Evolutionary conservation across 1,284 basidiomycete genomes (phyloP).

Genomic region (Rhodotorula mucilaginosa): DNA sequence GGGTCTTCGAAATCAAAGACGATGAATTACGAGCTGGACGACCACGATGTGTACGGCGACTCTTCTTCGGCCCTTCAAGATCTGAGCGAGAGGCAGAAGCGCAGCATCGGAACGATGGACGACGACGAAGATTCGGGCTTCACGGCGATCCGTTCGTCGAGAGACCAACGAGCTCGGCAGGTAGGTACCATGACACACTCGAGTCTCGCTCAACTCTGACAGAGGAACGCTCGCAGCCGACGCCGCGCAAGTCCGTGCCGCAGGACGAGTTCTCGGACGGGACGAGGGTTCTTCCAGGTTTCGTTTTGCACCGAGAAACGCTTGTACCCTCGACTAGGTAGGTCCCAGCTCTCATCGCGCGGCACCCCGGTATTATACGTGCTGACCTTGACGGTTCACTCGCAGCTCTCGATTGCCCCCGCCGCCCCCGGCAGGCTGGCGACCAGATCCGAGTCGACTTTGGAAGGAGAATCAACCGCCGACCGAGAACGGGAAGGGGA

Average conservation of each 20-base stretch:
- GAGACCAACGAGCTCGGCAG: conserved; percentile 3
- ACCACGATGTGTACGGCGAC: conserved; percentile 53
- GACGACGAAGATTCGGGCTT: conserved; percentile 62
- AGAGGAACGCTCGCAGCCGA: not conserved
- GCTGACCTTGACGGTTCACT: conserved; percentile 63
- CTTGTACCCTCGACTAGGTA: conserved; percentile 58
- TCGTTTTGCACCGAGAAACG: conserved; percentile 66
- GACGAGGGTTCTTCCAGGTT: conserved; percentile 68
- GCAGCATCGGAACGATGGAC: conserved; percentile 45
- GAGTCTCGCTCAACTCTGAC: not conserved
- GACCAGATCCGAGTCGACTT: conserved; percentile 72
- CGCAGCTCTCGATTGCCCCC: conserved; percentile 58
- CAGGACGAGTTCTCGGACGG: conserved; percentile 66
- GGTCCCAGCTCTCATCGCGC: not conserved
- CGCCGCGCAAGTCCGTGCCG: not conserved
- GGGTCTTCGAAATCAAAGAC: not conserved
- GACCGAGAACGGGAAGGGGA: conserved; percentile 52
- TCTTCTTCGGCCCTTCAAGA: not conserved
- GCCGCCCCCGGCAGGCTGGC: conserved; percentile 78
- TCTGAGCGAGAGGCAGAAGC: conserved; percentile 11
- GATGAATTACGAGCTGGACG: conserved; percentile 12
- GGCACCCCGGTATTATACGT: conserved; percentile 44
- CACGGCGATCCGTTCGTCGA: conserved; percentile 45
- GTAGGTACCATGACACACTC: not conserved
- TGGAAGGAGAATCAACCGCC: conserved; percentile 58